Evolutionary conservation across 2,329 filamentous ascomycete species (phyloP), one percentile per base, ranked within the genome.

Genomic region (Cucurbitaria berberidis): DNA sequence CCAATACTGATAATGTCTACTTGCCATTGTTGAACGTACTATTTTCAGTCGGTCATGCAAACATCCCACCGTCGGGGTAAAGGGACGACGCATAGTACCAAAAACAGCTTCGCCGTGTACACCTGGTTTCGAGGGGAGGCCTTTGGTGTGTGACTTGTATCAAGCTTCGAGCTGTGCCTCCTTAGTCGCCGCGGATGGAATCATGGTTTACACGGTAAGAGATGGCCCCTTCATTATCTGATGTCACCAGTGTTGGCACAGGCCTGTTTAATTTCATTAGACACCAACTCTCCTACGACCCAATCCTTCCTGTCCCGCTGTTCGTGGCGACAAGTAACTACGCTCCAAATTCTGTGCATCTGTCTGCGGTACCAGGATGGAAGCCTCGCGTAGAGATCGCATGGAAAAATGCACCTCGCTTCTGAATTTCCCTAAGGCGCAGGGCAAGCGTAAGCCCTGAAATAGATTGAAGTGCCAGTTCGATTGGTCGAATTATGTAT

Each of bases 1-100:
- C 32, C 38, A 48, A 59, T 63, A 57, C 47, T 52, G 61, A 38
- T 62, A 55, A 66, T 60, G 36, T 55, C 39, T 24, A 38, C 7
- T 26, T 35, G 21, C 7, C 16, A 5, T 42, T 39, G 15, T n/a
- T 39, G 6, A 42, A 30, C 29, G n/a, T 34, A 10, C 40, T 16
- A 21, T 16, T 16, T 9, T 3, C 19, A 13, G 2, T 38, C 4
- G 10, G 19, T 38, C n/a, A 38, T 10, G 18, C 35, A 18, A 38
- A 21, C 18, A 38, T 11, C 22, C 3, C 22, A 18, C 18, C 16
- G 18, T 38, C 35, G 19, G 22, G 24, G 24, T 26, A 26, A 26
- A 9, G 5, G 5, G 9, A 26, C 9, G 24, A 26, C 24, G 9
- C 24, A n/a, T n/a, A n/a, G n/a, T n/a, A n/a, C n/a, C n/a, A n/a